Base-by-base conservation (phyloP, 306 rosid species). In the Carpinus viminea region DNA sequence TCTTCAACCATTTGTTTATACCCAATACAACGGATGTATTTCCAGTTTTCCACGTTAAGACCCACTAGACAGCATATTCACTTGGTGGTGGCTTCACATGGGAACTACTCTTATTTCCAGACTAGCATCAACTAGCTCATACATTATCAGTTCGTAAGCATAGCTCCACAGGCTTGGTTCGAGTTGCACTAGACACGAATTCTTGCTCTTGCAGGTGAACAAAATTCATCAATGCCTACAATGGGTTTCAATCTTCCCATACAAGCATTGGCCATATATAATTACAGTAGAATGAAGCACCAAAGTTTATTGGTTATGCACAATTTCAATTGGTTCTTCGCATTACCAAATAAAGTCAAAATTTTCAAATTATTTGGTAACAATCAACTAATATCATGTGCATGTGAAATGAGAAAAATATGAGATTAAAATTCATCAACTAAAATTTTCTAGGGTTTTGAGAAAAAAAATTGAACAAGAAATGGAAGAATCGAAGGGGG, bases 311-410 rank as follows among this genome's bases (percentile, higher is more conserved):
- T 17, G 34, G 46, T 65, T 16, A 16, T 36, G 47, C 13, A 64
- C 47, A 36, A 16, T 6, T 16, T 5, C 36, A 0, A 21, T 2
- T 2, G 18, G 41, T 61, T 64, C 15, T 64, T 16, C 70, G 6
- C 3, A 64, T 64, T 13, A 31, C 20, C 24, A 64, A 64, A 34
- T 64, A 21, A 64, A 64, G 5, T 64, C 12, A 57, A 1, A 57
- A 9, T 57, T 57, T 21, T 28, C 38, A 61, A 60, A 61, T 61
- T 61, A 61, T 28, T 61, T 4, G 4, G 18, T n/a, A 56, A 18
- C 61, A 61, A 66, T 85, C 13, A 70, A 53, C 56, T 7, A 76
- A 72, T 45, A 41, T 73, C 36, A 68, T 47, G 17, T 70, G 26
- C 56, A 54, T 55, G 5, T n/a, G 53, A 61, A 28, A 38, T 4